Evolutionary conservation across 2,329 filamentous ascomycete species (phyloP), one percentile per base, ranked within the genome.

Genomic region (Alternaria arbusti): DNA sequence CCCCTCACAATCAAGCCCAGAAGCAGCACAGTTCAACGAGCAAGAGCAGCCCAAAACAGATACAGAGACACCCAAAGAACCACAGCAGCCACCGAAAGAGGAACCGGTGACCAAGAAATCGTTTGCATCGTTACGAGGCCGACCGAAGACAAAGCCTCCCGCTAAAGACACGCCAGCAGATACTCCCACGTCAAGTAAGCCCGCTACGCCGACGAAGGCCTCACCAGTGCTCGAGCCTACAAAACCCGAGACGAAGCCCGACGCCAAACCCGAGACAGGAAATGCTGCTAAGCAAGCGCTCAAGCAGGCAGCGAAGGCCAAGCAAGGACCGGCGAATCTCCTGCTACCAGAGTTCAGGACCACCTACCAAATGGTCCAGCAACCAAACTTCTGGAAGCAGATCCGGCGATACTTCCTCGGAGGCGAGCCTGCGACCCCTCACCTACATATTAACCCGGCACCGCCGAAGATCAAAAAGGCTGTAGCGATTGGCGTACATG

Each of bases 401-500:
- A 64, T 85, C 66, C 74, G 79, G 65, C 67, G 79, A 68, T 74
- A 80, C 57, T 74, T 79, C 70, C 68, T 72, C 72, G 85, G 71
- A 65, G 83, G 78, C 75, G 91, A 57, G 82, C 86, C 28, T 84
- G 86, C 89, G 54, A 79, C 85, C 8, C 84, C 87, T 4, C 85
- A 97, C 77, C 88, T 97, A 6, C 90, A 89, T 69, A 86, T 93
- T 30, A 82, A 88, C 7, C 89, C 89, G 47, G 88, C 91, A 8
- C 85, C 88, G 0, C 91, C 89, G 1, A 91, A 87, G 68, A 89
- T 98, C 50, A 93, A 89, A 74, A 96, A 91, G 69, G 96, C 96
- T 12, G 86, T 99, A 6, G 94, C 94, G 1, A 97, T 99, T 69
- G 96, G 96, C 43, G 89, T 99, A 1, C 96, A 99, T 78, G 96